Evolutionary conservation across 148 eudicot species (phyloP), one percentile per base, ranked within the genome.

Genomic region (Dysphania ambrosioides): DNA sequence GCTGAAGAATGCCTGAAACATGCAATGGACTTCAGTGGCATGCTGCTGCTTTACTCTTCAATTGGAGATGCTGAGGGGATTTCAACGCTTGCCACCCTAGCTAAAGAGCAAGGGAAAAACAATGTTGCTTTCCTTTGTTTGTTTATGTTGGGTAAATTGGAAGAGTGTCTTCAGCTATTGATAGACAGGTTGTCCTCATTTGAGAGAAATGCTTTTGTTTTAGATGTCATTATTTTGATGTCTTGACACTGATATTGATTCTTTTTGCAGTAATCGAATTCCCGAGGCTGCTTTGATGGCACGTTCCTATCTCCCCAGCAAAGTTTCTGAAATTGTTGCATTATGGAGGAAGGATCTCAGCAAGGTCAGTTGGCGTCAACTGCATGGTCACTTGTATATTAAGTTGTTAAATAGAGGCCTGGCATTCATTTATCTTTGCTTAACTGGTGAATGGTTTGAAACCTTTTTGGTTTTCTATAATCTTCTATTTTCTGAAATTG

Each of bases 281-380:
- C 98, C 96, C 55, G 97, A 94, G 79, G 98, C 97, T 83, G 97
- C 97, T 85, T 75, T 94, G 76, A 88, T 94, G 97, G 98, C 96
- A 41, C 85, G 97, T 68, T 94, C 98, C 69, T 91, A 91, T 81
- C 93, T 94, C 70, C 98, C 98, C 38, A 94, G 98, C 85, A 94
- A 88, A 85, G 97, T 92, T 69, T 86, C 98, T 36, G 91, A 94
- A 83, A 87, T 94, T 72, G 97, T 94, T 73, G 87, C 87, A 56
- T 75, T 90, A 66, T 94, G 98, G 98, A 90, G 93, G 84, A 91
- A 90, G 76, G 98, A 94, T 83, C 90, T 94, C 34, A 84, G 82
- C 76, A 91, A 94, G 98, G 98, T 93, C 73, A 67, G 64, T 49
- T 76, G 18, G 79, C 66, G 66, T 63, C 65, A 47, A 13, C 30